Percentiles rank a stretch among this genome's conserved stretches.
Evolutionary conservation across 106 monocot genomes (phyloP).

Genomic region (Dendrobium huoshanense): DNA sequence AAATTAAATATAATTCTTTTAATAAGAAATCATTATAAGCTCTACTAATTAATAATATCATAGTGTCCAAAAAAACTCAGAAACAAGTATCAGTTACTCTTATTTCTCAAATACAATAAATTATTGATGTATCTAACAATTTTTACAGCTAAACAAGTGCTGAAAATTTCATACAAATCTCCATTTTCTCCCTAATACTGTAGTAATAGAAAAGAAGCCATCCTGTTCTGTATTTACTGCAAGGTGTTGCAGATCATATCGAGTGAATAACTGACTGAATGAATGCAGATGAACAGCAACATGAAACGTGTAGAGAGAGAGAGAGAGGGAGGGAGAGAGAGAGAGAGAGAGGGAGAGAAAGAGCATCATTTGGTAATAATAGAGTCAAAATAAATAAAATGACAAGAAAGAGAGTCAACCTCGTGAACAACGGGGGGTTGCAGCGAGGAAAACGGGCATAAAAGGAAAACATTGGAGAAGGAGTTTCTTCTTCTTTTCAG

Average conservation of each 20-base stretch:
- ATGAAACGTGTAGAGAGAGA: constrained; percentile 13
- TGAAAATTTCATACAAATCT: not conserved
- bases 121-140: not conserved
- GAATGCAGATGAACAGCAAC: constrained; percentile 19
- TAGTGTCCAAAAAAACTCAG: not conserved
- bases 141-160: not conserved
- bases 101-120: too few species aligned
- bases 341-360: constrained; percentile 16
- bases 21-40: too few species aligned
- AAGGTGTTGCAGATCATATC: constrained; percentile 12
- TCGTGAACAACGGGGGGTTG: not conserved
- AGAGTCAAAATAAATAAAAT: constrained; percentile 4
- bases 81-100: not conserved
- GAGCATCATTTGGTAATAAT: constrained; percentile 64
- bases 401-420: constrained; percentile 1
- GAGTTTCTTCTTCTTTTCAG: constrained; percentile 9
- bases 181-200: not conserved
- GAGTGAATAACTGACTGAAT: constrained; percentile 18
- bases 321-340: constrained; percentile 23
- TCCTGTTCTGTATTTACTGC: not conserved
- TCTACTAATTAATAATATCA: too few species aligned
- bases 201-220: not conserved
- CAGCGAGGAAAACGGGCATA: not conserved
- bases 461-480: constrained; percentile 3
- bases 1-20: too few species aligned